Conservation (phyloP, 345 rosid species). For the Linum trigynum region DNA sequence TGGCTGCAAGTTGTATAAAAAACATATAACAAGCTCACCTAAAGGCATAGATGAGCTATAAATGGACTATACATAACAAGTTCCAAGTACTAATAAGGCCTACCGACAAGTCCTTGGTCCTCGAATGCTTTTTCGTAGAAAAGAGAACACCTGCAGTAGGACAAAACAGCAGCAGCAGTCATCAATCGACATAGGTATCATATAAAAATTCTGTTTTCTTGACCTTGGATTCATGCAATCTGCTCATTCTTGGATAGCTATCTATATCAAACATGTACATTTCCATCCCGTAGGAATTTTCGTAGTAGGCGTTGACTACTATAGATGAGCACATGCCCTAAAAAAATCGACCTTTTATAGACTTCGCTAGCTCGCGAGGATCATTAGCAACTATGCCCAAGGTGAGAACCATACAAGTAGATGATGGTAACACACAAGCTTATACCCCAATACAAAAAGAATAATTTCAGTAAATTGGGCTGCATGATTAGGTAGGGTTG, state of each 20-base stretch:
- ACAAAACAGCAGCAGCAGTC: not conserved
- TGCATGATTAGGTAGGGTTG: too few species aligned
- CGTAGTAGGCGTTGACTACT: not conserved
- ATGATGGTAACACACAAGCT: not conserved
- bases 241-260: not conserved
- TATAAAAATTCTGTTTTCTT: too few species aligned
- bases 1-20: slow-evolving; percentile 41
- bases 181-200: not conserved
- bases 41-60: not conserved
- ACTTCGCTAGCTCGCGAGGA: too few species aligned
- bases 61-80: not conserved
- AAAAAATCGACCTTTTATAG: too few species aligned
- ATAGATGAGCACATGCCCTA: not conserved
- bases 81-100: not conserved
- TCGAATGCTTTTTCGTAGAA: not conserved
- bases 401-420: not conserved
- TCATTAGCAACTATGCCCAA: too few species aligned
- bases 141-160: slow-evolving; percentile 1
- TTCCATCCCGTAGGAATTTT: not conserved
- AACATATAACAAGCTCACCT: not conserved
- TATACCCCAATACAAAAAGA: not conserved
- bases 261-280: not conserved
- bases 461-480: too few species aligned
- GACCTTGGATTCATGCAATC: not conserved
- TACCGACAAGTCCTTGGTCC: slow-evolving; percentile 6